Conservation (phyloP, 257 asterid species). For the Fraxinus americana region DNA sequence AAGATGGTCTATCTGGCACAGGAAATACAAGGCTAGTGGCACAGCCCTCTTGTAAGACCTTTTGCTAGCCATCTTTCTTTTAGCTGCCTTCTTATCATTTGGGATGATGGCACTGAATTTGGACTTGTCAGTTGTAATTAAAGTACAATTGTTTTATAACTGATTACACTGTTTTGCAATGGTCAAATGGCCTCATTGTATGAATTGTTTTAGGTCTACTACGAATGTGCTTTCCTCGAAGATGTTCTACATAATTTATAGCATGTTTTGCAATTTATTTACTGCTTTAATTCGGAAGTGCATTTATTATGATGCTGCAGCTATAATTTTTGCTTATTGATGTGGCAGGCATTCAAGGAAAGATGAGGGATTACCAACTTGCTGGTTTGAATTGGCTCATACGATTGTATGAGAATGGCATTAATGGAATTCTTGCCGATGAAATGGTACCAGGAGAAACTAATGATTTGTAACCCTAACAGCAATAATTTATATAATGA, state of each 20-base stretch:
- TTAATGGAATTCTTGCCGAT: conserved; percentile 98
- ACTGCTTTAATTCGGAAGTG: background rate
- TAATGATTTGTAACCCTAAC: background rate
- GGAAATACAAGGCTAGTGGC: conserved; percentile 87
- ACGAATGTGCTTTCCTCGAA: background rate
- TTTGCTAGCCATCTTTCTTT: conserved; percentile 15
- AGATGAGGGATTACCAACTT: conserved; percentile 99
- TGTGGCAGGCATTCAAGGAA: conserved; percentile 89
- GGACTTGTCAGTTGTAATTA: conserved; percentile 11
- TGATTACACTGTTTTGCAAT: background rate
- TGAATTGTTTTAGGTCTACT: background rate
- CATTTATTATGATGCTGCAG: conserved; percentile 1
- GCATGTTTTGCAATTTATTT: background rate
- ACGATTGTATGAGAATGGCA: conserved; percentile 95
- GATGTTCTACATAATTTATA: background rate
- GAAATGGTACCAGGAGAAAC: conserved; percentile 68
- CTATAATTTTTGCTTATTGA: background rate
- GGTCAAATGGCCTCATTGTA: background rate
- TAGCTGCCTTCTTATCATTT: background rate
- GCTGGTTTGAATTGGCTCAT: conserved; percentile 99
- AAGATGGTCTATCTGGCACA: conserved; percentile 69
- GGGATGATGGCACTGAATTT: conserved; percentile 5
- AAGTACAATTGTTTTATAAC: background rate
- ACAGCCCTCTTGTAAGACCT: conserved; percentile 90
- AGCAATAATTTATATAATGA: conserved; percentile 16